Conservation (phyloP, 352 stramenopile genomes). For the Detonula confervacea region DNA sequence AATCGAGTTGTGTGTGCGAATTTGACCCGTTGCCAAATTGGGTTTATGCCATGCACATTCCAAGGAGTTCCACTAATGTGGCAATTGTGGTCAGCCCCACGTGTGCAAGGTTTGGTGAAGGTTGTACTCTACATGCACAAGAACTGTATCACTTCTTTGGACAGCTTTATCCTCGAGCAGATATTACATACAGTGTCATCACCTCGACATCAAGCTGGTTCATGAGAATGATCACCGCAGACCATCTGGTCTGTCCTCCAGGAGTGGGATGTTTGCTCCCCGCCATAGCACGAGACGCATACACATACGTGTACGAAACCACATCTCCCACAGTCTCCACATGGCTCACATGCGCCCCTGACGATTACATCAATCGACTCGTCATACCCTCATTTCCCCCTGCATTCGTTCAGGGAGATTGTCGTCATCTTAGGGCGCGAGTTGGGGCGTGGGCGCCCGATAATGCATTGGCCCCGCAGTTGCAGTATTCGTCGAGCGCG, state of each 20-base stretch:
- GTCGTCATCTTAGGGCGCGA: conserved; percentile 42
- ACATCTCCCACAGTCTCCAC: conserved; percentile 33
- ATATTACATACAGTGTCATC: conserved; percentile 51
- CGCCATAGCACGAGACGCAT: conserved; percentile 47
- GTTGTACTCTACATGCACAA: conserved; percentile 42
- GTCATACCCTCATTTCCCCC: conserved; percentile 35
- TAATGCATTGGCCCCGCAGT: conserved; percentile 21
- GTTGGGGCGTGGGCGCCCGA: conserved; percentile 38
- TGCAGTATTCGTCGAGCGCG: conserved; percentile 39
- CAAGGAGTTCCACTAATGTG: conserved; percentile 52
- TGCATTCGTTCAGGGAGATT: conserved; percentile 35
- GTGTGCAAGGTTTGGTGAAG: conserved; percentile 48
- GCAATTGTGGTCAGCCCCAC: conserved; percentile 40
- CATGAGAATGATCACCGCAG: conserved; percentile 54
- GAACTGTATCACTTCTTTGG: conserved; percentile 52
- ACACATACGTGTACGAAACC: conserved; percentile 52
- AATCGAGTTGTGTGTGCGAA: conserved; percentile 11
- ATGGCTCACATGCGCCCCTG: conserved; percentile 40
- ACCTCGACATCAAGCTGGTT: conserved; percentile 39
- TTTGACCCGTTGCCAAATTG: conserved; percentile 46
- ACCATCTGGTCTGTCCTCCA: conserved; percentile 50
- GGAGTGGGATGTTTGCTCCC: conserved; percentile 44
- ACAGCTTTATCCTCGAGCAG: conserved; percentile 42
- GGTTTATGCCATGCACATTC: conserved; percentile 52
- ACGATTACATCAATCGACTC: conserved; percentile 30